Evolutionary conservation across 345 rosid genomes (phyloP).

Genomic region (Rhodamnia argentea): DNA sequence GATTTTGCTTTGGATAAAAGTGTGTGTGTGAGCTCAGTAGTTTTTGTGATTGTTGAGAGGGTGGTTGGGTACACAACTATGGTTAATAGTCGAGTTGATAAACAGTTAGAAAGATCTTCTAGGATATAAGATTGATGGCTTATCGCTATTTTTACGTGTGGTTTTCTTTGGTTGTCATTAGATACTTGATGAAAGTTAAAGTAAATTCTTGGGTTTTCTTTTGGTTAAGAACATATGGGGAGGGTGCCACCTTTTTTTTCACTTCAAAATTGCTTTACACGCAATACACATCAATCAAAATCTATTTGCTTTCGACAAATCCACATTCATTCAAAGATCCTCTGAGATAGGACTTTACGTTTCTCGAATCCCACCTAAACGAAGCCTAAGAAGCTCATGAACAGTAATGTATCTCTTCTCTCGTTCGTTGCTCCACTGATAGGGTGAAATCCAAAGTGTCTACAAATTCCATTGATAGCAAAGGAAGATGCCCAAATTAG

Average conservation of each 20-base stretch:
- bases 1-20: background rate
- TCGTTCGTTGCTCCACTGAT: background rate
- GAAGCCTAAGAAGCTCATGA: background rate
- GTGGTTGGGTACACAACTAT: too few relatives aligned
- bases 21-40: background rate
- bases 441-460: background rate
- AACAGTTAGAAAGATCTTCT: background rate
- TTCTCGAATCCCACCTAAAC: too few relatives aligned
- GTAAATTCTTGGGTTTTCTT: background rate
- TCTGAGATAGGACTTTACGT: too few relatives aligned
- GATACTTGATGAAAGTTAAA: background rate
- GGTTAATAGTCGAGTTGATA: background rate
- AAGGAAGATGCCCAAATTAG: background rate
- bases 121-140: background rate
- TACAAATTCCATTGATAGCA: too few relatives aligned
- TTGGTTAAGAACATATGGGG: too few relatives aligned
- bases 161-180: background rate
- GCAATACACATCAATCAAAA: too few relatives aligned
- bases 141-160: background rate
- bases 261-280: background rate
- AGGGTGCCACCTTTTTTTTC: too few relatives aligned
- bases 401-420: background rate
- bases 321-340: too few relatives aligned
- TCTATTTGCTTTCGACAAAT: too few relatives aligned
- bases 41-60: background rate